Conservation (phyloP, 345 rosid species). For the Eucalyptus cladocalyx region DNA sequence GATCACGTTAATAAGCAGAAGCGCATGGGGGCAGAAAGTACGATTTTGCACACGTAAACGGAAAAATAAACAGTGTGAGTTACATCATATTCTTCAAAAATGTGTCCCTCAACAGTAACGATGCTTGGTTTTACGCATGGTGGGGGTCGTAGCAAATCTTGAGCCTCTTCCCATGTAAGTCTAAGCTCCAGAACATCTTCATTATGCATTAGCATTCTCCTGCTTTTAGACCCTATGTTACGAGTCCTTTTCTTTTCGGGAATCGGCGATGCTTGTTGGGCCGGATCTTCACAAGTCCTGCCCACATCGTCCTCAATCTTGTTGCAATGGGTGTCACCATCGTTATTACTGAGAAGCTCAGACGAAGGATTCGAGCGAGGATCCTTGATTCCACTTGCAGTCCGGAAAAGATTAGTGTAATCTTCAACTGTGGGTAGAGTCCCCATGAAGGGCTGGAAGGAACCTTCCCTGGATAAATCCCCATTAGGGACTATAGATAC, state of each 20-base stretch:
- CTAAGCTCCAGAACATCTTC: slow-evolving; percentile 81
- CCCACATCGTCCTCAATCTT: slow-evolving; percentile 56
- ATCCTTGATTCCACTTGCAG: slow-evolving; percentile 70
- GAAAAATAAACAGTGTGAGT: slow-evolving; percentile 1
- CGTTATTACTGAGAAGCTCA: slow-evolving; percentile 48
- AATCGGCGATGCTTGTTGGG: background rate
- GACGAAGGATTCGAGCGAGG: slow-evolving; percentile 48
- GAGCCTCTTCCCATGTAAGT: slow-evolving; percentile 97
- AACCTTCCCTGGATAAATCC: slow-evolving; percentile 42
- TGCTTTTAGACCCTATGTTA: slow-evolving; percentile 81
- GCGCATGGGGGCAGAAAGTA: background rate
- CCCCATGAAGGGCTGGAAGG: slow-evolving; percentile 47
- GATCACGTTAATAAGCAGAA: background rate
- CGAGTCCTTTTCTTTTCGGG: slow-evolving; percentile 74
- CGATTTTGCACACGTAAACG: background rate
- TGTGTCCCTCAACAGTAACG: slow-evolving; percentile 67
- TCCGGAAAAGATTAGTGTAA: slow-evolving; percentile 65
- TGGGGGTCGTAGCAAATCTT: slow-evolving; percentile 82
- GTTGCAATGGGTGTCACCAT: slow-evolving; percentile 59
- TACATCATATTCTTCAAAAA: slow-evolving; percentile 96
- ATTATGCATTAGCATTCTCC: slow-evolving; percentile 72
- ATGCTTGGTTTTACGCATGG: slow-evolving; percentile 57
- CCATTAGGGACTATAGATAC: slow-evolving; percentile 41
- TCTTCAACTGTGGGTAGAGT: slow-evolving; percentile 50
- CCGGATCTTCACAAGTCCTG: slow-evolving; percentile 47